Base-by-base conservation (phyloP, 345 rosid genomes). In the Eucalyptus caleyi region DNA sequence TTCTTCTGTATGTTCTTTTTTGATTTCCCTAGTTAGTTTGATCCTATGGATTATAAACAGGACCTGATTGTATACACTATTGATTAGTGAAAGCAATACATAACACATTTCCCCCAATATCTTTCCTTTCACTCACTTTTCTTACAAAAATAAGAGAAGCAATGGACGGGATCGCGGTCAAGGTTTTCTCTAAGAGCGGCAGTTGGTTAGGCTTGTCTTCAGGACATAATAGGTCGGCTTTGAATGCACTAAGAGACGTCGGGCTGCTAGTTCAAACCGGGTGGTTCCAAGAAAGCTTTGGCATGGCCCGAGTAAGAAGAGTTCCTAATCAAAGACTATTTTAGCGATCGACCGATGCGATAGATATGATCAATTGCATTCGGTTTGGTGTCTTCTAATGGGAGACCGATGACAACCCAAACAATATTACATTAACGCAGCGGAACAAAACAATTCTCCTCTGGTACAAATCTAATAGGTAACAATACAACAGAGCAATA, bases 81-180 rank as follows among this genome's bases (percentile, higher is more conserved):
- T 60, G 34, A 27, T 30, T 0, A 12, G 4, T 27, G 32, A 60
- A 60, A 60, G 69, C 32, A 11, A 62, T 62, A 60, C 16, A 60
- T 0, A 27, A 62, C 0, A 13, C 69, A 62, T 27, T 62, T 27
- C n/a, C 15, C n/a, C n/a, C 69, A 30, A 27, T 62, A 27, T 27
- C 4, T 62, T 62, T 62, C 69, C 32, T 60, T 26, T 59, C 62
- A 56, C 62, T 56, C 62, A 24, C 12, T 24, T 56, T 56, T 56
- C 62, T 56, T 60, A 11, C 67, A 60, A 53, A 19, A 53, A 53
- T 53, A 53, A 53, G 5, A 53, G 59, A 53, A 87, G 97, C 95
- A 16, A 94, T 95, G 96, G 97, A 94, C 2, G 97, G 98, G 45
- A 94, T 96, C 59, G 93, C 94, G 97, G 96, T 96, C 2, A 94